Evolutionary conservation across 805 yeast species (phyloP).

Genomic region (Candida schatavii): DNA sequence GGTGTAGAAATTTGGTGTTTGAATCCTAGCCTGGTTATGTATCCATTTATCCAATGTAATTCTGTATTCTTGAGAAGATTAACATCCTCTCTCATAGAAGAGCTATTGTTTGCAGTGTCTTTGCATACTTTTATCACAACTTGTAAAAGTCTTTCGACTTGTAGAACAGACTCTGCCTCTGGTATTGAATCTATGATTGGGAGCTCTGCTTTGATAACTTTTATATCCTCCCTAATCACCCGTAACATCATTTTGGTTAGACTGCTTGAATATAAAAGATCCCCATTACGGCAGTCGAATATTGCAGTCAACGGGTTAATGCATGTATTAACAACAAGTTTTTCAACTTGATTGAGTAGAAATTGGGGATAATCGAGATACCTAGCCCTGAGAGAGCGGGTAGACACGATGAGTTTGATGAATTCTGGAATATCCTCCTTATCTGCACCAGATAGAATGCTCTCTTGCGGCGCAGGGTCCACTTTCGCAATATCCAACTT

Average conservation of each 20-base stretch:
- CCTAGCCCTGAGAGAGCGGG: slow-evolving; percentile 23
- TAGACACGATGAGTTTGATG: slow-evolving; percentile 20
- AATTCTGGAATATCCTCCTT: slow-evolving; percentile 19
- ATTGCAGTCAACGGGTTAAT: slow-evolving; percentile 83
- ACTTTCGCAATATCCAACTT: slow-evolving; percentile 52
- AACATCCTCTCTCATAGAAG: slow-evolving; percentile 73
- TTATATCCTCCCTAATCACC: slow-evolving; percentile 46
- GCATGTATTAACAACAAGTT: slow-evolving; percentile 76
- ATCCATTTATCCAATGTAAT: slow-evolving; percentile 82
- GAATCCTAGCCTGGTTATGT: slow-evolving; percentile 55
- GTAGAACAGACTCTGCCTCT: slow-evolving; percentile 28
- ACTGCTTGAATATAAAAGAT: slow-evolving; percentile 45
- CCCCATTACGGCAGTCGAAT: slow-evolving; percentile 76
- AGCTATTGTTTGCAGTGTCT: slow-evolving; percentile 53
- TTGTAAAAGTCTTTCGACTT: slow-evolving; percentile 31
- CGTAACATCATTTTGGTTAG: slow-evolving; percentile 31
- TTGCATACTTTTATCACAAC: slow-evolving; percentile 28
- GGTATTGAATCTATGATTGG: slow-evolving; percentile 23
- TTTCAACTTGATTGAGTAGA: slow-evolving; percentile 61
- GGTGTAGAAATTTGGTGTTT: slow-evolving; percentile 42
- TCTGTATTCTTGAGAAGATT: slow-evolving; percentile 60
- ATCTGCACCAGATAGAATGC: slow-evolving; percentile 8
- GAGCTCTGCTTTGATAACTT: slow-evolving; percentile 36
- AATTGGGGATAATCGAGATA: slow-evolving; percentile 41
- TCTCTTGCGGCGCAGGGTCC: neutral